Evolutionary conservation across 192 early-diverging fungal species (phyloP).

Genomic region (Entomortierella chlamydospora): DNA sequence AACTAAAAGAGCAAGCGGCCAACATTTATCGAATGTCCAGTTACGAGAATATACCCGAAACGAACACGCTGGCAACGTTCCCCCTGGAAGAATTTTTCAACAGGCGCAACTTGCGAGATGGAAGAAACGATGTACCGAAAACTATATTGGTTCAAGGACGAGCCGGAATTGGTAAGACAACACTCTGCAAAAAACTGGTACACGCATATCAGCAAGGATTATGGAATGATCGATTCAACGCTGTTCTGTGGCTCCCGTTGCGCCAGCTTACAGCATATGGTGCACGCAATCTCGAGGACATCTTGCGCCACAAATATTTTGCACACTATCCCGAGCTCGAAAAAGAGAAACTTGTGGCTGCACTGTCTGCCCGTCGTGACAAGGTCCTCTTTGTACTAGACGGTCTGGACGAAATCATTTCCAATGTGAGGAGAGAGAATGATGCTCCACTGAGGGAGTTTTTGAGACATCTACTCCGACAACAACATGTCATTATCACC

Average conservation of each 20-base stretch:
- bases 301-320: neutral
- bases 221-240: neutral
- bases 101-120: neutral
- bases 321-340: neutral
- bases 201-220: neutral
- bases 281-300: neutral
- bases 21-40: no score
- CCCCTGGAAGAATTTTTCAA: neutral
- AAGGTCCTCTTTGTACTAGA: conserved; percentile 29
- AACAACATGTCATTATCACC: conserved; percentile 19
- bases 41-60: no score
- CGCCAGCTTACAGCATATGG: neutral
- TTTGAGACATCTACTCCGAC: neutral
- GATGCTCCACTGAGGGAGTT: neutral
- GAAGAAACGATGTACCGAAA: neutral
- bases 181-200: neutral
- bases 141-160: neutral
- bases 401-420: conserved; percentile 22
- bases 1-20: no score
- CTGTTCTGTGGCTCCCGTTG: neutral
- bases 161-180: neutral
- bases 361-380: neutral
- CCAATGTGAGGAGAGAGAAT: neutral
- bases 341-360: neutral
- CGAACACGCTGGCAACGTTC: no score